Base-by-base conservation (phyloP, 768 basidiomycete genomes). In the Fistulinella prunicolor region DNA sequence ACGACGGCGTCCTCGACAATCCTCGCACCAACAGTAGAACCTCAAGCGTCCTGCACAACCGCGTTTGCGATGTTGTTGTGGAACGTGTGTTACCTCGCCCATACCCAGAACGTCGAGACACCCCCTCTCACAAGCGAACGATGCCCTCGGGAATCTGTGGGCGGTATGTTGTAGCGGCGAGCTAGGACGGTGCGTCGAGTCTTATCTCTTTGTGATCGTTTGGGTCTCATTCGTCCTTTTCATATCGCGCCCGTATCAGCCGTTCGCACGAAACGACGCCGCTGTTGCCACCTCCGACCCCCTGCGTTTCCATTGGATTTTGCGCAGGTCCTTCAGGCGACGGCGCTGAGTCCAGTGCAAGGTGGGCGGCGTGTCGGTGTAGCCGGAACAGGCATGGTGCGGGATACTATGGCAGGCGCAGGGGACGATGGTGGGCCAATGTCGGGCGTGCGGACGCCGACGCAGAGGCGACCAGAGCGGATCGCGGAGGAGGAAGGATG, bases 51-150 rank as follows among this genome's bases (percentile, higher is more conserved):
- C 0, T 93, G 91, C 64, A 86, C 86, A 3, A 90, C 88, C 1
- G 90, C 83, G 3, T 77, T 91, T 19, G 81, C 89, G 3, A 93
- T 92, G 90, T 68, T 93, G 1, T 66, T 90, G 4, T 91, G 88
- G 69, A 80, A 91, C 60, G 86, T 90, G 3, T 81, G 77, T 46
- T 92, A 90, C 66, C 79, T 92, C n/a, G 86, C 86, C 2, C 78
- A 86, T 62, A 91, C 89, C 14, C 90, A 92, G 59, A 77, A 72
- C 46, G 80, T 90, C 30, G 80, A 83, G 28, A 78, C 91, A 16
- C 82, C 86, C n/a, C 0, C 79, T 91, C 19, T 82, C 82, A 20
- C 85, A 88, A 63, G 82, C 85, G 0, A 88, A 88, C 2, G 87
- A 93, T 47, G 79, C 82, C 0, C 71, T 93, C 28, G 78, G 80